phyloP scores from a whole-genome alignment of 2,329 filamentous ascomycete species.

The Escovopsis sp. region DNA sequence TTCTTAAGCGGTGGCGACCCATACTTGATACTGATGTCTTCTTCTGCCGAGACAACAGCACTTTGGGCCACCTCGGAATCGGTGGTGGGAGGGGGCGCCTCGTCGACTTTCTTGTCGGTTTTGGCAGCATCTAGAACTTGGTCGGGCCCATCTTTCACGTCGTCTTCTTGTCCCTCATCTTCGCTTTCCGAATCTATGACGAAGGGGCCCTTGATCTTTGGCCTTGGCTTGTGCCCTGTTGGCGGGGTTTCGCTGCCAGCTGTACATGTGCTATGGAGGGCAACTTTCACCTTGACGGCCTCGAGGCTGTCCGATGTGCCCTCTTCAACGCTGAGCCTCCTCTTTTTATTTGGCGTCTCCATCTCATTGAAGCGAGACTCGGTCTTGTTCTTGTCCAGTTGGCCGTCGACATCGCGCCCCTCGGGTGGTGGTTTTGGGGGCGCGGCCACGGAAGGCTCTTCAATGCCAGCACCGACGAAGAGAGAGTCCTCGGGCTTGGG shows the following conservation, averaged over 20 bases:
- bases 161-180: conserved; percentile 13
- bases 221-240: conserved; percentile 9
- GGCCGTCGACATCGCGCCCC: conserved; percentile 16
- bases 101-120: neutral
- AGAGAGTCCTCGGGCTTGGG: conserved; percentile 43
- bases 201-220: conserved; percentile 36
- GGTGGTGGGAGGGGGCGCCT: neutral
- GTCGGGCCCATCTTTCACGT: conserved; percentile 9
- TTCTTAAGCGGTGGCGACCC: conserved; percentile 12
- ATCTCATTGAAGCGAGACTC: conserved; percentile 19
- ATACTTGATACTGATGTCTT: conserved; percentile 3
- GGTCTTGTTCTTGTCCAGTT: conserved; percentile 9
- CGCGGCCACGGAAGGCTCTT: conserved; percentile 2
- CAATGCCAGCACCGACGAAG: conserved; percentile 28
- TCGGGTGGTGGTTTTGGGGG: conserved; percentile 5
- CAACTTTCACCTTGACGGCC: neutral
- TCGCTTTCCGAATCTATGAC: conserved; percentile 53
- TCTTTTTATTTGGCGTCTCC: conserved; percentile 16
- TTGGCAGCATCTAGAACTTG: conserved; percentile 4
- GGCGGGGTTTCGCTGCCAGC: conserved; percentile 3
- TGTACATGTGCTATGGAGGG: conserved; percentile 19
- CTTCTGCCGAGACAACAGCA: no score
- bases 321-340: conserved; percentile 13
- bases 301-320: conserved; percentile 1
- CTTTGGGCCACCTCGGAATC: neutral